These are phyloP conservation scores for Aspergillus viridinutans DNA, from an alignment of 2,329 filamentous ascomycete species.

Conservation along the genomic window DNA sequence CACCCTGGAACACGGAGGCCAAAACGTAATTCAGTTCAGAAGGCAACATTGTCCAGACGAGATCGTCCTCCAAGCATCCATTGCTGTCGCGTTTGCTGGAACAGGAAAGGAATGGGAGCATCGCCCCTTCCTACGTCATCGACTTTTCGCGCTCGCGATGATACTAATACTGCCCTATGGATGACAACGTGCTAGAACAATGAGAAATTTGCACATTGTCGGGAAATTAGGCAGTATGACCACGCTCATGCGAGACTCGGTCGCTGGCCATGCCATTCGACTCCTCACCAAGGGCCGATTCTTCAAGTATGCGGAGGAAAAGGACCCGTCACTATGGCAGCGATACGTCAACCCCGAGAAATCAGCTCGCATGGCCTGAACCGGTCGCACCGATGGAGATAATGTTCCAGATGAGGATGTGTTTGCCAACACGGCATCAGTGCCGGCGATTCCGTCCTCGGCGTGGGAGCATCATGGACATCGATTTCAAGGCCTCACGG, in stretches of 20 bases:
- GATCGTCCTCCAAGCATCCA: too few relatives aligned
- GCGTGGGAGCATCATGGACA: conserved; percentile 20
- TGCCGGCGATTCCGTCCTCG: conserved; percentile 7
- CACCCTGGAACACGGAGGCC: too few relatives aligned
- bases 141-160: too few relatives aligned
- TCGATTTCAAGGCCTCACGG: conserved; percentile 36
- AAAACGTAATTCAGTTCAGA: too few relatives aligned
- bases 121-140: too few relatives aligned
- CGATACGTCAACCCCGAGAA: conserved; percentile 49
- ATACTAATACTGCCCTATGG: too few relatives aligned
- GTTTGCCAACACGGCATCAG: conserved; percentile 11
- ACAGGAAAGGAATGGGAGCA: too few relatives aligned
- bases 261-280: conserved; percentile 40
- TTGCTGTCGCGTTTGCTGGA: too few relatives aligned
- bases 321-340: conserved; percentile 48
- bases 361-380: conserved; percentile 44
- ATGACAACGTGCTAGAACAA: too few relatives aligned
- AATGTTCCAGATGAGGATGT: conserved; percentile 32
- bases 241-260: conserved; percentile 43
- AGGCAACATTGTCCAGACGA: too few relatives aligned
- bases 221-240: not conserved
- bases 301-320: conserved; percentile 47
- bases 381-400: conserved; percentile 32
- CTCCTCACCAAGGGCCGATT: conserved; percentile 34
- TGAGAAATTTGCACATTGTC: too few relatives aligned